Evolutionary conservation across 2,329 filamentous ascomycete species (phyloP), one percentile per base, ranked within the genome.

Genomic region (Pseudogymnoascus sp.): DNA sequence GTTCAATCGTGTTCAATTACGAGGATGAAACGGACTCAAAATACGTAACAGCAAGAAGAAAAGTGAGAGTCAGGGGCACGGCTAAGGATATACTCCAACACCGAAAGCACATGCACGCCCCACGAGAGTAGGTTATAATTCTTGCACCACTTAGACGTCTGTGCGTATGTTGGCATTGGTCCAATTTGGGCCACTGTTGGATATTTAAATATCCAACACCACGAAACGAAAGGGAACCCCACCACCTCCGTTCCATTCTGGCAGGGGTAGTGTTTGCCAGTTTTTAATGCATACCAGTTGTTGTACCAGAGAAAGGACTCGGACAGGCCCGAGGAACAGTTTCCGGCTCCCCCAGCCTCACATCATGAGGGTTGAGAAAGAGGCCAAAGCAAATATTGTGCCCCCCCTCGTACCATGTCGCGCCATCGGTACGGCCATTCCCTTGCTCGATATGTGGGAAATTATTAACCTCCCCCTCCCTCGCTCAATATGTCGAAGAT

Each of bases 1-100:
- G 58, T 41, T 60, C 58, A 47, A 37, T 29, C 58, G 17, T 13
- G 58, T 41, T 60, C 58, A 47, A 37, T 29, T 9, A 17, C 15
- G 29, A 60, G 21, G 29, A 24, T 47, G 13, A 40, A 47, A 26
- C 58, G 9, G 58, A 15, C 58, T 15, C 40, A 13, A 29, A 40
- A 60, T 39, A 31, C 31, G 15, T 39, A 47, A 11, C 36, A 37
- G 40, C n/a, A 21, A 60, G 24, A 13, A 13, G n/a, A 13, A 24
- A 47, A 17, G 4, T 63, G 63, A 39, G 61, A 58, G 24, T 61
- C 61, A n/a, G 37, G 60, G 57, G 62, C 58, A 36, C 61, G 62
- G 11, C 62, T 61, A 4, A 57, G 29, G 17, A 62, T 36, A n/a
- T 66, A 62, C 57, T 21, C 10, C 31, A 29, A 40, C 33, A 40